Conservation (phyloP, 352 stramenopile species). For the Phytopythium delawarense region DNA sequence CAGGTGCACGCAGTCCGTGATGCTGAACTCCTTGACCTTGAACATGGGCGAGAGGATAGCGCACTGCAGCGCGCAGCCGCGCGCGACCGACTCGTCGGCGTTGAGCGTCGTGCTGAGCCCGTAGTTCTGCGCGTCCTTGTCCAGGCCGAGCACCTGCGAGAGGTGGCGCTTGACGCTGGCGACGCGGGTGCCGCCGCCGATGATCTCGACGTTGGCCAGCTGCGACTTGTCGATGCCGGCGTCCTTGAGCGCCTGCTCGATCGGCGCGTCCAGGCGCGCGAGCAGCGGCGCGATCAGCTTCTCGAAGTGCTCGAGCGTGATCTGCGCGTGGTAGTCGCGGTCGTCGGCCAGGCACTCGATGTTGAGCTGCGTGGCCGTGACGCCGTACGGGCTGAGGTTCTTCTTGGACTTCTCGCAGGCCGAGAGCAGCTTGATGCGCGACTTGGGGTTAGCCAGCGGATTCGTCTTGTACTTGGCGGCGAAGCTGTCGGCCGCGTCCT, state of each 20-base stretch:
- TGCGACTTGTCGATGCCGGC: constrained; percentile 90
- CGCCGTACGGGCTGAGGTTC: constrained; percentile 95
- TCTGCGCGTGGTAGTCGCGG: constrained; percentile 93
- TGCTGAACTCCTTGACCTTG: constrained; percentile 93
- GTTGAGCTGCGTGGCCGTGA: constrained; percentile 95
- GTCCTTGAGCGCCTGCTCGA: constrained; percentile 82
- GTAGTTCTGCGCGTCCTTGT: constrained; percentile 94
- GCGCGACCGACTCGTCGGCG: constrained; percentile 96
- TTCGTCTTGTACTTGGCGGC: constrained; percentile 96
- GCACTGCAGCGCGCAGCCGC: constrained; percentile 97
- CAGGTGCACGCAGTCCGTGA: constrained; percentile 87
- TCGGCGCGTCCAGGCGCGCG: constrained; percentile 74
- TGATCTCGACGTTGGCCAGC: constrained; percentile 93
- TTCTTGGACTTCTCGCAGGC: constrained; percentile 99
- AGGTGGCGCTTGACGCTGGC: constrained; percentile 95
- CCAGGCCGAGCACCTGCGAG: constrained; percentile 87
- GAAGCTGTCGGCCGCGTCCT: constrained; percentile 95
- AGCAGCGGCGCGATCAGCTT: constrained; percentile 89
- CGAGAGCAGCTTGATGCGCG: constrained; percentile 95
- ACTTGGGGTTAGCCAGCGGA: constrained; percentile 89
- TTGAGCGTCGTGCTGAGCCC: constrained; percentile 99
- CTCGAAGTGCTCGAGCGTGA: constrained; percentile 96
- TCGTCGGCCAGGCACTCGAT: constrained; percentile 98
- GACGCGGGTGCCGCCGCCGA: constrained; percentile 95
- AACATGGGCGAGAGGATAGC: constrained; percentile 98